Evolutionary conservation across 192 early-diverging fungal species (phyloP).

Genomic region (Powellomyces hirtus): DNA sequence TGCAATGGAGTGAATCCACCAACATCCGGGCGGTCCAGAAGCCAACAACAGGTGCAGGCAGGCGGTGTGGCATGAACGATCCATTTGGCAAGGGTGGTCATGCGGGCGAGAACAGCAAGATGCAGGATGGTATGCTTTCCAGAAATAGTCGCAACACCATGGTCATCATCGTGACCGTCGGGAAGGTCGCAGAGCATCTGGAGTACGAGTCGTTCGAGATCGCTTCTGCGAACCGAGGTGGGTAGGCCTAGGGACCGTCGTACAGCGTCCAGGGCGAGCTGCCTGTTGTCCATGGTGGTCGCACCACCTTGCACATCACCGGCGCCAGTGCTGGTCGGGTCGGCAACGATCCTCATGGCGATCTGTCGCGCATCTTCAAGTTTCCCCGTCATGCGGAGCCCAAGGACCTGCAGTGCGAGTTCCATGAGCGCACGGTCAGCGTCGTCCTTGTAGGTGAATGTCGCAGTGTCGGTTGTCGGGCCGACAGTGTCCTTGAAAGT

Average conservation of each 20-base stretch:
- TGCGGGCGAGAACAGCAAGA: constrained; percentile 23
- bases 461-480: constrained; percentile 5
- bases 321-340: constrained; percentile 23
- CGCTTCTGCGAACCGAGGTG: constrained; percentile 1
- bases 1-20: constrained; percentile 41
- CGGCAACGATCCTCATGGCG: constrained; percentile 65
- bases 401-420: constrained; percentile 84
- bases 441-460: constrained; percentile 60
- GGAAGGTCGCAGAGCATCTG: constrained; percentile 9
- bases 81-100: constrained; percentile 41
- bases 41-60: neutral
- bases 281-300: neutral
- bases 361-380: constrained; percentile 72
- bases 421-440: constrained; percentile 88
- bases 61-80: constrained; percentile 6
- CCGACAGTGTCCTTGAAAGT: constrained; percentile 39
- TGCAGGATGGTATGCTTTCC: constrained; percentile 33
- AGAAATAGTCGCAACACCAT: neutral
- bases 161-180: neutral
- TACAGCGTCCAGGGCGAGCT: neutral
- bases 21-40: constrained; percentile 23
- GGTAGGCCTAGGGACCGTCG: neutral
- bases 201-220: constrained; percentile 22
- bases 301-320: constrained; percentile 2
- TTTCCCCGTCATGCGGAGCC: constrained; percentile 78